Evolutionary conservation across 2,329 filamentous ascomycete species (phyloP), one percentile per base, ranked within the genome.

Genomic region (Meredithiella fracta): DNA sequence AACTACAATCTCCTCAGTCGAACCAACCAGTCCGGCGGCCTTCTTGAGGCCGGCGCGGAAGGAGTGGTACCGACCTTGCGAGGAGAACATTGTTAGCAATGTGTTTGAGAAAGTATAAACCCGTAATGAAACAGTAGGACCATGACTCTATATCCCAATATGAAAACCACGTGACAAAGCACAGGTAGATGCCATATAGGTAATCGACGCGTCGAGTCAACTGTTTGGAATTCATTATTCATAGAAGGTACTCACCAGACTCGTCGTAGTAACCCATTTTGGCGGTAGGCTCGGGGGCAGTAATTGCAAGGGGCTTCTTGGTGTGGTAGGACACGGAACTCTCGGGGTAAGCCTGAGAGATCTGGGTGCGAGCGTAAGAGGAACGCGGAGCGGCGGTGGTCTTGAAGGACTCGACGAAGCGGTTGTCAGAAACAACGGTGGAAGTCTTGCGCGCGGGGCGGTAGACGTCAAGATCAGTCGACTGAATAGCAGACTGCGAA

Each of bases 211-310:
- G 26, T 20, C 29, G 37, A 9, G 37, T 40, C n/a, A 9, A 47
- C 29, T 34, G 29, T 34, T 22, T 47, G n/a, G 40, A 6, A n/a
- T 37, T 38, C 29, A 44, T 31, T 11, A 40, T 47, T n/a, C 23
- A 38, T 29, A n/a, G 26, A 55, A 23, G 51, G 42, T 56, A 63
- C 76, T 69, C 68, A 80, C 76, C 75, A 63, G 77, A 72, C 61
- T 80, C 76, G 71, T 80, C 77, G 74, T 79, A 80, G 74, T 80
- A 80, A 70, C 76, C 77, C 78, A 81, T 81, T 69, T 77, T 79
- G 25, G 50, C 57, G 47, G 56, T 37, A 40, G 47, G 62, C 56
- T 60, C 61, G 62, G 60, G 65, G 44, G 56, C 64, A 56, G 63
- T 62, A 66, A 47, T 51, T 34, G 57, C 57, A 31, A 57, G 54